Percentiles rank a stretch among this genome's conserved stretches.
These are phyloP conservation scores for Ophiorrhiza pumila DNA, from an alignment of 257 asterid genomes.

Conservation along the genomic window DNA sequence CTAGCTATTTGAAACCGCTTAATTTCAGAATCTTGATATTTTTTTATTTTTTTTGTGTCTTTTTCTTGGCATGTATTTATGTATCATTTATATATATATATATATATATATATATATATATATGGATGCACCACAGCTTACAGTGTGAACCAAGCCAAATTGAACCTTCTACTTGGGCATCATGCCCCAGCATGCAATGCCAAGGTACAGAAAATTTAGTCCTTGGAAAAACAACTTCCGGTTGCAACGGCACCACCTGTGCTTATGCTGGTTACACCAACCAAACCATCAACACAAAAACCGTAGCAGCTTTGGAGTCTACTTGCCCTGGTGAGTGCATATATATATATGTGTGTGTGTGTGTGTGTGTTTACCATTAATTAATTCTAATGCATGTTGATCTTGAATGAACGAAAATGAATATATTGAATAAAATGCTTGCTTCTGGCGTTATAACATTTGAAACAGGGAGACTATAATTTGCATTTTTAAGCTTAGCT, in stretches of 20 bases:
- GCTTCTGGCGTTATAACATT: too few species aligned
- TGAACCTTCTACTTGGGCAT: conserved; percentile 33
- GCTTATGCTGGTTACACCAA: conserved; percentile 63
- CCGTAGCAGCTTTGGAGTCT: conserved; percentile 27
- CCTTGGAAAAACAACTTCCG: conserved; percentile 53
- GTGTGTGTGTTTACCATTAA: too few species aligned
- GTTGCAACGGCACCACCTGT: conserved; percentile 53
- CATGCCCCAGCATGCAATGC: conserved; percentile 56
- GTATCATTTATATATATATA: too few species aligned
- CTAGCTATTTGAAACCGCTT: too few species aligned
- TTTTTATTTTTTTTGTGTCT: too few species aligned
- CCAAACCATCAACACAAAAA: conserved; percentile 39
- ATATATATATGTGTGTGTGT: not conserved
- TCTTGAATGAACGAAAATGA: too few species aligned
- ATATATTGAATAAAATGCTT: too few species aligned
- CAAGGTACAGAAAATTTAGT: conserved; percentile 30
- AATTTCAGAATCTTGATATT: not conserved
- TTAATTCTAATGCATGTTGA: too few species aligned
- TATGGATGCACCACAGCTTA: conserved; percentile 43
- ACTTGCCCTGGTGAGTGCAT: conserved; percentile 66
- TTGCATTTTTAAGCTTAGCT: too few species aligned
- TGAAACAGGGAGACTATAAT: too few species aligned
- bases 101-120: not conserved
- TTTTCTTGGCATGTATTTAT: too few species aligned
- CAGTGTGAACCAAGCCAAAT: conserved; percentile 51